Base-by-base conservation (phyloP, 169 alveolate genomes). In the Perkinsus olseni region DNA sequence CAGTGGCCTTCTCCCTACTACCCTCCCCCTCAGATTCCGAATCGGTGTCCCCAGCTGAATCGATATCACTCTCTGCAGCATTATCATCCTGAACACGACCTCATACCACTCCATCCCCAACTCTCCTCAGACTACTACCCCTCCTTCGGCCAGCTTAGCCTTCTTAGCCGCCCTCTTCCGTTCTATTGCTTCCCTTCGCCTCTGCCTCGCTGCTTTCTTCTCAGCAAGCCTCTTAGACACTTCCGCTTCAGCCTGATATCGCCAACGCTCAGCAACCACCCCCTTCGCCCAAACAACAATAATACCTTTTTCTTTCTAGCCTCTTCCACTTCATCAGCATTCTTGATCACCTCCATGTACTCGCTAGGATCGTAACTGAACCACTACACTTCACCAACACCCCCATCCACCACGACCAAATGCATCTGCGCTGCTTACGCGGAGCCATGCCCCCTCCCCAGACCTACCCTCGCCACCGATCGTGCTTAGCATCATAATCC, bases 401-500 rank as follows among this genome's bases (percentile, higher is more conserved):
- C n/a, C n/a, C n/a, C n/a, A n/a, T n/a, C n/a, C n/a, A n/a, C n/a
- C n/a, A n/a, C n/a, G n/a, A n/a, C n/a, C n/a, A n/a, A n/a, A n/a
- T n/a, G n/a, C n/a, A n/a, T n/a, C n/a, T n/a, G n/a, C n/a, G n/a
- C n/a, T n/a, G n/a, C n/a, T n/a, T n/a, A n/a, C n/a, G n/a, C n/a
- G n/a, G n/a, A n/a, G n/a, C n/a, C n/a, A n/a, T n/a, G 50, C 11
- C 11, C 21, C 50, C 11, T 40, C 50, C 50, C 11, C 50, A 40
- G n/a, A n/a, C n/a, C 50, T 40, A 40, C 50, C 99, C 99, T 94
- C 98, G 98, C 99, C 99, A 99, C 92, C 99, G 96, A 94, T 99
- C 99, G 74, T 99, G 96, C 94, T 98, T 98, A 45, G 98, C 99
- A 93, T 99, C 99, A 95, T 96, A 93, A 21, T 39, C 74, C 36